A percentile compares a stretch with the other conserved stretches of the same genome.
Evolutionary conservation across 305 asterid genomes (phyloP).

Genomic region (Solanum hybrid): DNA sequence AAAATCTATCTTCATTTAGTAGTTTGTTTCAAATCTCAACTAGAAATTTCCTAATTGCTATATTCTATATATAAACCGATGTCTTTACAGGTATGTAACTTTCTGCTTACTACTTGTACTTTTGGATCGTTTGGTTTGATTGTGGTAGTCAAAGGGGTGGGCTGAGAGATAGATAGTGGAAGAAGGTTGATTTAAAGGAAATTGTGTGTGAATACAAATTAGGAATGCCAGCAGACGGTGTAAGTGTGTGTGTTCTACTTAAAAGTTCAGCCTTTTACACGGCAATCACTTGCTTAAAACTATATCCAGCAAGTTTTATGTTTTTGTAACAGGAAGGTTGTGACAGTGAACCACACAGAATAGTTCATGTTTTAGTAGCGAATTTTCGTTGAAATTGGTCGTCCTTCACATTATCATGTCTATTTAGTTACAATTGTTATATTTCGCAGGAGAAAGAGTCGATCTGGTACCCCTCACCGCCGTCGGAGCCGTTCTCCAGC

Average conservation of each 20-base stretch:
- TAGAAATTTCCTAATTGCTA: not conserved
- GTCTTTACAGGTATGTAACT: not conserved
- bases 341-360: not conserved
- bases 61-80: not conserved
- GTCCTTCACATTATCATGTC: not conserved
- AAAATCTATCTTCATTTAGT: not conserved
- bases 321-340: not conserved
- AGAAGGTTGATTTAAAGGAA: not conserved
- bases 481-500: slow-evolving; percentile 58
- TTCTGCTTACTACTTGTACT: not conserved
- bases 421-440: not conserved
- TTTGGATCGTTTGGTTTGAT: not conserved
- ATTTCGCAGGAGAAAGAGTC: slow-evolving; percentile 56
- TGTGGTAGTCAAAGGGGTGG: not conserved
- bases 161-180: not conserved
- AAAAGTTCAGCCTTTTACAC: not conserved
- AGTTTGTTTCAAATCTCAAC: not conserved
- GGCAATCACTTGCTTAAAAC: not conserved
- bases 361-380: not conserved
- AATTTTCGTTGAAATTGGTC: not conserved
- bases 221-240: not conserved
- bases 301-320: not conserved
- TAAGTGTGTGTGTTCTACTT: not conserved
- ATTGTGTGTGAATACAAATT: not conserved
- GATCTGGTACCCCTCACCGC: slow-evolving; percentile 41